These are phyloP conservation scores for Strigomonas oncopelti DNA, from an alignment of 208 protist species.

Conservation along the genomic window DNA sequence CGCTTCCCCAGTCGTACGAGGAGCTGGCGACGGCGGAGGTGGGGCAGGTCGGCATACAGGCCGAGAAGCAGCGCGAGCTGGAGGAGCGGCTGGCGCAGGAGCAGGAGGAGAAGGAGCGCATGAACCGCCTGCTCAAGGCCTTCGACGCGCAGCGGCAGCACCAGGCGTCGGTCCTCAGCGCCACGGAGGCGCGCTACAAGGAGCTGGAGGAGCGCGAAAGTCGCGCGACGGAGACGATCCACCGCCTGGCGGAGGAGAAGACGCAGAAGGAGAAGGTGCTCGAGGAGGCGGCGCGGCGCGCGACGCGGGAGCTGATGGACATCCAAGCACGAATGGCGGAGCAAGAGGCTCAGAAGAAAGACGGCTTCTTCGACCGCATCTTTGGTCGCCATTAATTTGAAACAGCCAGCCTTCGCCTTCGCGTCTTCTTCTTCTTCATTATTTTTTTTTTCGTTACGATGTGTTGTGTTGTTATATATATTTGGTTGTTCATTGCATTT, in stretches of 20 bases:
- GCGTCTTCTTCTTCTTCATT: constrained; percentile 13
- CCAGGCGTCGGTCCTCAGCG: constrained; percentile 39
- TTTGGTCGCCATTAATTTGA: constrained; percentile 6
- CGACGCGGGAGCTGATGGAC: constrained; percentile 65
- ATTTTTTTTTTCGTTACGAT: constrained; percentile 5
- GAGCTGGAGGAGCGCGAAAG: constrained; percentile 59
- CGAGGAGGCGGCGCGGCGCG: constrained; percentile 57
- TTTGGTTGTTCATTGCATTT: background rate
- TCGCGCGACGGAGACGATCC: constrained; percentile 28
- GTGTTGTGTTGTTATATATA: constrained; percentile 11
- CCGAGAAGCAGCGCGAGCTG: constrained; percentile 53
- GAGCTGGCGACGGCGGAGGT: constrained; percentile 58
- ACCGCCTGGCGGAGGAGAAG: constrained; percentile 39
- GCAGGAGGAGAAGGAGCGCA: constrained; percentile 58
- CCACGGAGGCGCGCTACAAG: constrained; percentile 38
- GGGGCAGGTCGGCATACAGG: constrained; percentile 46
- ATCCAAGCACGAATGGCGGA: constrained; percentile 43
- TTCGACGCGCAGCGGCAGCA: constrained; percentile 63
- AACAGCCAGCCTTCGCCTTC: background rate
- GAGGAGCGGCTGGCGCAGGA: constrained; percentile 48
- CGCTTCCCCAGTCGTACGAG: constrained; percentile 60
- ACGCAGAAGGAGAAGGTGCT: constrained; percentile 55
- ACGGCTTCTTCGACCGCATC: constrained; percentile 39
- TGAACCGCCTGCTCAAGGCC: constrained; percentile 53
- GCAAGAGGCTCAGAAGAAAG: constrained; percentile 29